These are phyloP conservation scores for Suhomyces sp. DNA, from an alignment of 805 yeast genomes.

Conservation along the genomic window DNA sequence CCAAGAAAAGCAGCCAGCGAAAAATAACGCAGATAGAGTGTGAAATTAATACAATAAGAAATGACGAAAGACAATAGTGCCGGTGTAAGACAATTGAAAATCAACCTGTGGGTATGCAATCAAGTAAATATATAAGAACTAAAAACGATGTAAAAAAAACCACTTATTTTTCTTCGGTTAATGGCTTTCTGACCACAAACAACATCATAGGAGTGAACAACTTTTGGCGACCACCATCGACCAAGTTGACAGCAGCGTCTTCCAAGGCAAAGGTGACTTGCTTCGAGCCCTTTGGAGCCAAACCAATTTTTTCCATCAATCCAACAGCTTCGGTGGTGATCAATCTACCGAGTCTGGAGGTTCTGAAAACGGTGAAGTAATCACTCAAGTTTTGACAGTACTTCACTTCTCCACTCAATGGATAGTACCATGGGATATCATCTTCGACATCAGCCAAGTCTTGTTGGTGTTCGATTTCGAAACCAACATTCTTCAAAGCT, in stretches of 20 bases:
- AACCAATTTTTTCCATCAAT: conserved; percentile 74
- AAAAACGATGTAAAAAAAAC: background rate
- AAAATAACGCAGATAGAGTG: background rate
- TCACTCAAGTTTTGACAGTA: conserved; percentile 79
- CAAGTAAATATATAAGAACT: background rate
- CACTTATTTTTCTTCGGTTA: conserved; percentile 12
- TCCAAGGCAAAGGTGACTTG: conserved; percentile 92
- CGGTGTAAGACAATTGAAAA: background rate
- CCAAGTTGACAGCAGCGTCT: conserved; percentile 94
- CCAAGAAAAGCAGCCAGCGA: background rate
- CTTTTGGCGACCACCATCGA: conserved; percentile 85
- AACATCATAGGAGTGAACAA: conserved; percentile 98
- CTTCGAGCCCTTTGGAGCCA: conserved; percentile 88
- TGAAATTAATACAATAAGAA: background rate
- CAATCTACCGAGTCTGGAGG: conserved; percentile 81
- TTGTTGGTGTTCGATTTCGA: conserved; percentile 67
- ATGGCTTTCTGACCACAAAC: conserved; percentile 83
- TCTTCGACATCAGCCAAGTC: conserved; percentile 85
- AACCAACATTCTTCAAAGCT: conserved; percentile 85
- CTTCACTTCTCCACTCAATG: conserved; percentile 91
- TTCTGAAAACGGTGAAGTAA: conserved; percentile 80
- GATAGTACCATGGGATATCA: conserved; percentile 96
- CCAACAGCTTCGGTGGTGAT: conserved; percentile 80
- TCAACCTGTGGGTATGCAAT: background rate
- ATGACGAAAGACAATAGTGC: background rate